Conservation (phyloP, 2,329 filamentous ascomycete genomes). For the Dryadomyces quercus-mongolicae region DNA sequence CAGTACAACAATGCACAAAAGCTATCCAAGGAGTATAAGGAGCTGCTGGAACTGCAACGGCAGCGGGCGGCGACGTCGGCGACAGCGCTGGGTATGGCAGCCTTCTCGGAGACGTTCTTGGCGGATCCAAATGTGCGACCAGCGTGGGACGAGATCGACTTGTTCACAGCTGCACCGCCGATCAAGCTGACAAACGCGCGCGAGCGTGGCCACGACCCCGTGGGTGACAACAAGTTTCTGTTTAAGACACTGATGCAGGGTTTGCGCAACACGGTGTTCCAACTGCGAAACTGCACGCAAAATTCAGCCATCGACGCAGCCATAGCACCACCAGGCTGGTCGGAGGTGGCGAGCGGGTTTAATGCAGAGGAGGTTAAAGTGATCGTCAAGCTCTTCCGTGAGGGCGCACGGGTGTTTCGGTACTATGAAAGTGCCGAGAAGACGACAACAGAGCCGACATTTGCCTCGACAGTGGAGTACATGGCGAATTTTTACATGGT, state of each 20-base stretch:
- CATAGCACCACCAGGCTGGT: constrained; percentile 81
- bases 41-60: constrained; percentile 54
- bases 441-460: constrained; percentile 56
- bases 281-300: constrained; percentile 81
- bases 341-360: constrained; percentile 91
- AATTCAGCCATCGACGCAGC: constrained; percentile 57
- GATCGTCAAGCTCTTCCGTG: constrained; percentile 92
- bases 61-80: constrained; percentile 5
- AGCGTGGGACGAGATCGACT: constrained; percentile 97
- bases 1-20: constrained; percentile 94
- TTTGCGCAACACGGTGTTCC: constrained; percentile 91
- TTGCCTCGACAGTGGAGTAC: constrained; percentile 76
- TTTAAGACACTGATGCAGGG: constrained; percentile 96
- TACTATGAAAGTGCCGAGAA: constrained; percentile 76
- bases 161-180: constrained; percentile 77
- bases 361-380: constrained; percentile 95
- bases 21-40: constrained; percentile 82
- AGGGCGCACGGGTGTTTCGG: constrained; percentile 90
- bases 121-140: constrained; percentile 70
- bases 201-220: constrained; percentile 79
- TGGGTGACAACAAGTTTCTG: constrained; percentile 93
- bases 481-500: constrained; percentile 93
- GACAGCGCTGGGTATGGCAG: constrained; percentile 35
- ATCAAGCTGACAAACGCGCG: constrained; percentile 91
- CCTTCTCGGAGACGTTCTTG: constrained; percentile 62